Percentiles rank a stretch among this genome's conserved stretches.
phyloP scores from a whole-genome alignment of 2,329 filamentous ascomycete genomes.

The Tothia fuscella region DNA sequence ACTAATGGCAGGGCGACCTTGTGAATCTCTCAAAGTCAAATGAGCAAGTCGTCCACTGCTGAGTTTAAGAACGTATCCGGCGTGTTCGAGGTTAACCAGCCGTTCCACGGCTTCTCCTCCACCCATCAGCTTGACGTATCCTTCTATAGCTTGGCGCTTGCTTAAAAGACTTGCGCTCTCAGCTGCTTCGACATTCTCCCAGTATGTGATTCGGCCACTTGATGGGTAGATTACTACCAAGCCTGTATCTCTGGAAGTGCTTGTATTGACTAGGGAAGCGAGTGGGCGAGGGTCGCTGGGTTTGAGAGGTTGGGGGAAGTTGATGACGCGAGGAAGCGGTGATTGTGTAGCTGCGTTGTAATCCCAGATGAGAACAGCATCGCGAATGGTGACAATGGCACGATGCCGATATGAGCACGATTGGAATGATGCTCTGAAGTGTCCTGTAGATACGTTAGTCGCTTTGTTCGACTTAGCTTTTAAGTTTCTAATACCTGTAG shows the following conservation, averaged over 20 bases:
- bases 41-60: conserved; percentile 81
- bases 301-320: conserved; percentile 61
- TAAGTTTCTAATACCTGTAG: conserved; percentile 41
- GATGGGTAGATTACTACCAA: conserved; percentile 76
- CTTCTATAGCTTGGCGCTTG: conserved; percentile 69
- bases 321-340: conserved; percentile 68
- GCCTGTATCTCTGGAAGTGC: conserved; percentile 64
- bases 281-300: conserved; percentile 63
- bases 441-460: conserved; percentile 16
- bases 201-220: conserved; percentile 79
- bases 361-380: conserved; percentile 81
- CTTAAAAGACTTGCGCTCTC: conserved; percentile 74
- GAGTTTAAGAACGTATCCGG: conserved; percentile 75
- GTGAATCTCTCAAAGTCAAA: conserved; percentile 70
- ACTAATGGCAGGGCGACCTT: conserved; percentile 71
- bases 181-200: conserved; percentile 87
- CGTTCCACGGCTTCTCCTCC: conserved; percentile 68
- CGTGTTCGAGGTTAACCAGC: conserved; percentile 71
- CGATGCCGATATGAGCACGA: conserved; percentile 48
- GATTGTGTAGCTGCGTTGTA: conserved; percentile 55
- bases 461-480: conserved; percentile 14
- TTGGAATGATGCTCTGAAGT: conserved; percentile 31
- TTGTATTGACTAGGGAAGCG: conserved; percentile 69
- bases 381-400: conserved; percentile 67
- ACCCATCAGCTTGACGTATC: conserved; percentile 58